phyloP scores from a whole-genome alignment of 2,329 filamentous ascomycete species.

The Hymenoscyphus albidus region DNA sequence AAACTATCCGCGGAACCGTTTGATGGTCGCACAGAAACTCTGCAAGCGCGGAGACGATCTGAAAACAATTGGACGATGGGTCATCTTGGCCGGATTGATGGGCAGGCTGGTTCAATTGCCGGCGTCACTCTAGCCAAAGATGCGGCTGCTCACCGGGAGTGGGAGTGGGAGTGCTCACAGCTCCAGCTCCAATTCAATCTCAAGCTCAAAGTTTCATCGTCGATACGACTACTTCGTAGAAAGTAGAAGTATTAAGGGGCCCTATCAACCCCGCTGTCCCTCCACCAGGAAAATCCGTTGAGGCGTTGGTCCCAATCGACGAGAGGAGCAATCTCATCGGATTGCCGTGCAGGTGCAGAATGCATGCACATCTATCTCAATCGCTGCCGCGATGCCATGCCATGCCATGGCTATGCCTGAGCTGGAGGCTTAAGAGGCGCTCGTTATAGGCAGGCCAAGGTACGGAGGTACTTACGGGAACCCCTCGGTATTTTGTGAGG shows the following conservation, averaged over 20 bases:
- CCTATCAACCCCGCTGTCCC: too few species aligned
- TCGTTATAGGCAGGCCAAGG: not conserved
- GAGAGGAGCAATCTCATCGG: not conserved
- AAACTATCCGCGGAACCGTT: not conserved
- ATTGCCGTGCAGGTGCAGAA: conserved; percentile 2
- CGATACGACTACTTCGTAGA: too few species aligned
- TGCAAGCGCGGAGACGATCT: not conserved
- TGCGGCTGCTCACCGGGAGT: not conserved
- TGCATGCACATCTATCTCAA: not conserved
- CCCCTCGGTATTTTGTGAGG: too few species aligned
- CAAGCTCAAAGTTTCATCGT: too few species aligned
- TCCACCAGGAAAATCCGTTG: too few species aligned
- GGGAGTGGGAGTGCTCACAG: not conserved
- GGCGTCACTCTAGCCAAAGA: not conserved
- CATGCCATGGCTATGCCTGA: not conserved
- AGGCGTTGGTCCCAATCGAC: not conserved
- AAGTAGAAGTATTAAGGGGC: too few species aligned
- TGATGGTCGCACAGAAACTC: not conserved
- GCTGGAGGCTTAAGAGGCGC: not conserved
- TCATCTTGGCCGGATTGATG: not conserved
- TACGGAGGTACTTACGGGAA: not conserved
- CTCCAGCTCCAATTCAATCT: not conserved
- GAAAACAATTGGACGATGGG: not conserved
- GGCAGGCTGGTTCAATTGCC: not conserved
- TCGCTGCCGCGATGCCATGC: too few species aligned